Base-by-base conservation (phyloP, 768 basidiomycete genomes). In the Trametes cingulata region DNA sequence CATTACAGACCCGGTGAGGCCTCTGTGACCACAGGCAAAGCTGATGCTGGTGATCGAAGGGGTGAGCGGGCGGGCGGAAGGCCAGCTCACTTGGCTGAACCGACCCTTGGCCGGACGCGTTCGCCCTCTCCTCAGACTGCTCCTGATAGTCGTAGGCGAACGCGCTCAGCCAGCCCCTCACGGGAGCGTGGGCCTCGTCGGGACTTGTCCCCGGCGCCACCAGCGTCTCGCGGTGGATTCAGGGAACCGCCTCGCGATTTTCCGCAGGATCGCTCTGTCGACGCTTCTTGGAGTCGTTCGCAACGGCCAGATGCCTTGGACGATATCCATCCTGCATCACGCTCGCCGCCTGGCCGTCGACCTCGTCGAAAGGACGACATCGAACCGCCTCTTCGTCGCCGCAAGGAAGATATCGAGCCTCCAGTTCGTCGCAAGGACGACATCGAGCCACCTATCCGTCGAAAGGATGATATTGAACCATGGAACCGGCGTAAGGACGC, bases 1-100 rank as follows among this genome's bases (percentile, higher is more conserved):
- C 85, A 87, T 69, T 88, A 89, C 70, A 82, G 85, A 48, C 85
- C 86, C 35, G 76, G 69, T 20, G 76, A 68, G 24, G 51, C 47
- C 24, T 62, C 65, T 13, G 50, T 27, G 1, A 10, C 64, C 12
- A 24, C n/a, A 8, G n/a, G 13, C 14, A 55, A 48, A 19, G 36
- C 22, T 25, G 62, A 50, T 17, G 7, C 33, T 48, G 33, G 22
- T 51, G 67, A 66, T 39, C 37, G 50, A 46, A 62, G 65, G 27
- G 61, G 56, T 40, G 60, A 56, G 20, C 62, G 56, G 41, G 48
- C 50, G 19, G 41, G 52, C 15, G 39, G 46, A 25, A 47, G 45
- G 56, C 19, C 45, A 25, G n/a, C 56, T 10, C 41, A 48, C 36
- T 22, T 33, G 40, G 29, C 52, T n/a, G 52, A 45, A 6, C 10